Conservation (phyloP, 1,139 yeast species). For the Suhomyces taliae region DNA sequence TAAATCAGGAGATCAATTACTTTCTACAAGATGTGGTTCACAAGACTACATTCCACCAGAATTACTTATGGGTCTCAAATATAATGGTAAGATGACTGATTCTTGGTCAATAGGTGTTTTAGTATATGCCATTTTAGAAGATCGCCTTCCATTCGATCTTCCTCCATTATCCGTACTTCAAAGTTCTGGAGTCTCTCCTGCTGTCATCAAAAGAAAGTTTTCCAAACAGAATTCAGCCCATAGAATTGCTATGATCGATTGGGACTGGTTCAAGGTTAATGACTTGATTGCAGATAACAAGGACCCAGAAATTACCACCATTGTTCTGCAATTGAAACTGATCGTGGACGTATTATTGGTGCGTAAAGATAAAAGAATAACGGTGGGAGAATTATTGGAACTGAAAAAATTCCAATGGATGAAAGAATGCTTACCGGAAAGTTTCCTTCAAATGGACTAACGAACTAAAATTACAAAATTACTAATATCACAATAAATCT, state of each 20-base stretch:
- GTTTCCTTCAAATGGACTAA: not conserved
- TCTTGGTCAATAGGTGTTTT: conserved; percentile 94
- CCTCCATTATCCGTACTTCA: conserved; percentile 42
- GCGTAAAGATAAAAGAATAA: conserved; percentile 36
- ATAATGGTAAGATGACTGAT: conserved; percentile 87
- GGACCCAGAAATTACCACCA: conserved; percentile 20
- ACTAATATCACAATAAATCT: too few species aligned
- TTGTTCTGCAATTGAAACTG: conserved; percentile 28
- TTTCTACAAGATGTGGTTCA: conserved; percentile 90
- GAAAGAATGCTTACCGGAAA: conserved; percentile 15
- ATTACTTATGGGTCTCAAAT: conserved; percentile 80
- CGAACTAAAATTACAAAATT: too few species aligned
- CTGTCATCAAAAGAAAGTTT: conserved; percentile 50
- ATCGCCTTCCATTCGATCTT: conserved; percentile 83
- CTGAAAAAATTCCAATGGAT: conserved; percentile 24
- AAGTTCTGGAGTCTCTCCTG: conserved; percentile 39
- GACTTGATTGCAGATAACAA: conserved; percentile 19
- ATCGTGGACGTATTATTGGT: conserved; percentile 39
- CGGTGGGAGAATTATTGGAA: conserved; percentile 9
- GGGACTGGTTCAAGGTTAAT: conserved; percentile 70
- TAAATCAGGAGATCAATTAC: conserved; percentile 55
- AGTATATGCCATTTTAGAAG: conserved; percentile 79
- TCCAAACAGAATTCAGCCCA: conserved; percentile 71
- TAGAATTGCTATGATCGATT: conserved; percentile 86
- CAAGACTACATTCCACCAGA: conserved; percentile 97